These are phyloP conservation scores for Prunella vulgaris DNA, from an alignment of 257 asterid genomes.

Conservation along the genomic window DNA sequence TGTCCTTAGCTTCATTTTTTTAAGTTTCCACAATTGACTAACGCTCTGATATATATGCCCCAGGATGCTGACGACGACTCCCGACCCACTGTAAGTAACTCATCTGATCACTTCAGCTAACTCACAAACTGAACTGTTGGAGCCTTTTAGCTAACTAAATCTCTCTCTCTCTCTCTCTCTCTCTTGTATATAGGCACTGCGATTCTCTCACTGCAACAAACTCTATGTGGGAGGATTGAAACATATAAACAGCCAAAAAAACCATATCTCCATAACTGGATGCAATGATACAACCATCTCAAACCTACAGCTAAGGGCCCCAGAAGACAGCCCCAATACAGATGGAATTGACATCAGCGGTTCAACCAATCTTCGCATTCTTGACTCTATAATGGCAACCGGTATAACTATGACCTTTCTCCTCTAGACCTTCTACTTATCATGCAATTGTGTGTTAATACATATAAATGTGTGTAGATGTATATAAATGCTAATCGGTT, in stretches of 20 bases:
- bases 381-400: slow-evolving; percentile 27
- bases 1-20: not conserved
- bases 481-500: not conserved
- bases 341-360: slow-evolving; percentile 48
- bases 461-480: not conserved
- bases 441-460: not conserved
- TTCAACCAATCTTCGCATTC: slow-evolving; percentile 30
- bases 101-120: not conserved
- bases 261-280: slow-evolving; percentile 33
- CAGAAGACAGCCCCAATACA: slow-evolving; percentile 46
- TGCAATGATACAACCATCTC: slow-evolving; percentile 29
- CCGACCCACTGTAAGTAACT: slow-evolving; percentile 31
- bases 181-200: slow-evolving; percentile 29
- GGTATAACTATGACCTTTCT: slow-evolving; percentile 17
- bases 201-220: slow-evolving; percentile 35
- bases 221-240: slow-evolving; percentile 36
- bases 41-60: not conserved
- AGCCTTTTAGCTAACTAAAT: not conserved
- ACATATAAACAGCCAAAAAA: slow-evolving; percentile 39
- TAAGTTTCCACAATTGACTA: not conserved
- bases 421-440: not conserved
- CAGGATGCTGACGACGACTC: slow-evolving; percentile 1
- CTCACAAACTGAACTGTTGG: not conserved
- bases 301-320: slow-evolving; percentile 34
- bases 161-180: not conserved